Percentiles rank a stretch among this genome's conserved stretches.
Conservation (phyloP, 78 protist species). For the Emiliania huxleyi region DNA sequence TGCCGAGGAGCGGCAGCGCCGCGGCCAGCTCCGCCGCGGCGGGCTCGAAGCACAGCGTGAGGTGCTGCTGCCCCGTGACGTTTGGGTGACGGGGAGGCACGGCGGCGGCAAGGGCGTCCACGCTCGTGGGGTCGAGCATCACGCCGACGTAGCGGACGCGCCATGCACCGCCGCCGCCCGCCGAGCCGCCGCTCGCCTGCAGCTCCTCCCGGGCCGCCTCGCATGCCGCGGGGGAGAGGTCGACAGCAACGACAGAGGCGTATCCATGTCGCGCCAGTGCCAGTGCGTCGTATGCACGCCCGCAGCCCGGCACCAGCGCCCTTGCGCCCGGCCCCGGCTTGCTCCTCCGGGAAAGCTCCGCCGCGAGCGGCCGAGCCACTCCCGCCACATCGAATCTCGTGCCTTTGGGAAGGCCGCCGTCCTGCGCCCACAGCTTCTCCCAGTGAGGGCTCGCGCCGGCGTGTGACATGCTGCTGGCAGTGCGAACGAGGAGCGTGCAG, state of each 20-base stretch:
- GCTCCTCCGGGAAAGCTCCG: neutral
- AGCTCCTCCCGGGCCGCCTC: conserved; percentile 11
- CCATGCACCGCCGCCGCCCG: no score
- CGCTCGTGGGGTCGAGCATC: no score
- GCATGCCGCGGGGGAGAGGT: neutral
- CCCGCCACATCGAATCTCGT: neutral
- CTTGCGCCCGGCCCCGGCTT: neutral
- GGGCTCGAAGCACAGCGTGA: no score
- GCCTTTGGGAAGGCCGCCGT: neutral
- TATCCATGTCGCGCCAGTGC: neutral
- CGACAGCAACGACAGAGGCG: neutral
- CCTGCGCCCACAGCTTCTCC: neutral
- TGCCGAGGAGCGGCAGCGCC: no score
- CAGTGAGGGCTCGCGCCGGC: neutral
- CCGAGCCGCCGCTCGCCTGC: no score
- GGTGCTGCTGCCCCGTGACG: no score
- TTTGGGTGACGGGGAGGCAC: no score
- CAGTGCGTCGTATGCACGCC: neutral
- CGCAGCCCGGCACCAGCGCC: conserved; percentile 3
- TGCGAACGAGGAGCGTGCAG: no score
- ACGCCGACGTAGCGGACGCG: no score
- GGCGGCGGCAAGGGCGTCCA: no score
- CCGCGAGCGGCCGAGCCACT: neutral
- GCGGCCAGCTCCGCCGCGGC: no score
- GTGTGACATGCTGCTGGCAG: neutral